Conservation (phyloP, 768 basidiomycete species). For the Leccinum rimulosum region DNA sequence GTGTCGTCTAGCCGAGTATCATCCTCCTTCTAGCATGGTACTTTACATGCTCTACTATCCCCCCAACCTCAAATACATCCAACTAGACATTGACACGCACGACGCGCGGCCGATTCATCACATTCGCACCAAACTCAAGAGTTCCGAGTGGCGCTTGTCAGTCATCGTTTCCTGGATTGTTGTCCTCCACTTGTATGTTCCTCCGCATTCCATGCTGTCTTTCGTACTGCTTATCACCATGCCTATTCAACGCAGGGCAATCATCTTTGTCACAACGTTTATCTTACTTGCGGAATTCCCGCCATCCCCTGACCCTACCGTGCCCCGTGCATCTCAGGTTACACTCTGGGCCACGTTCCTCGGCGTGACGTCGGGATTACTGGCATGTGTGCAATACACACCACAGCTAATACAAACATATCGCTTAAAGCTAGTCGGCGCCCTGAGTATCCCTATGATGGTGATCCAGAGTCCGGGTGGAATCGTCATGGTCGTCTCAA, state of each 20-base stretch:
- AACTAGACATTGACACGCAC: slow-evolving; percentile 40
- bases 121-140: slow-evolving; percentile 50
- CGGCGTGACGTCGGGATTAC: slow-evolving; percentile 73
- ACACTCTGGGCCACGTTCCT: slow-evolving; percentile 81
- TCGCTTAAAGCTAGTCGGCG: slow-evolving; percentile 77
- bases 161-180: slow-evolving; percentile 72
- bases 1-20: not conserved
- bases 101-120: slow-evolving; percentile 41
- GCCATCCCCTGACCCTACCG: slow-evolving; percentile 34
- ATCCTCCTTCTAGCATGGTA: slow-evolving; percentile 54
- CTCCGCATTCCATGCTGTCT: not conserved
- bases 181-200: slow-evolving; percentile 66
- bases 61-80: slow-evolving; percentile 68
- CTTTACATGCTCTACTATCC: slow-evolving; percentile 95
- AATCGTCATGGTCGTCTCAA: slow-evolving; percentile 80
- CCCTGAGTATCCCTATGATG: slow-evolving; percentile 95
- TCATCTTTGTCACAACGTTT: slow-evolving; percentile 60
- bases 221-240: not conserved
- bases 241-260: slow-evolving; percentile 10
- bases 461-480: slow-evolving; percentile 90
- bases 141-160: slow-evolving; percentile 76
- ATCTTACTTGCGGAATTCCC: slow-evolving; percentile 52
- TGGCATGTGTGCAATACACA: slow-evolving; percentile 83
- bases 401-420: slow-evolving; percentile 88
- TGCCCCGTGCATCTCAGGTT: slow-evolving; percentile 38